Conservation (phyloP, 1,284 basidiomycete species). For the Tremellales sp. region DNA sequence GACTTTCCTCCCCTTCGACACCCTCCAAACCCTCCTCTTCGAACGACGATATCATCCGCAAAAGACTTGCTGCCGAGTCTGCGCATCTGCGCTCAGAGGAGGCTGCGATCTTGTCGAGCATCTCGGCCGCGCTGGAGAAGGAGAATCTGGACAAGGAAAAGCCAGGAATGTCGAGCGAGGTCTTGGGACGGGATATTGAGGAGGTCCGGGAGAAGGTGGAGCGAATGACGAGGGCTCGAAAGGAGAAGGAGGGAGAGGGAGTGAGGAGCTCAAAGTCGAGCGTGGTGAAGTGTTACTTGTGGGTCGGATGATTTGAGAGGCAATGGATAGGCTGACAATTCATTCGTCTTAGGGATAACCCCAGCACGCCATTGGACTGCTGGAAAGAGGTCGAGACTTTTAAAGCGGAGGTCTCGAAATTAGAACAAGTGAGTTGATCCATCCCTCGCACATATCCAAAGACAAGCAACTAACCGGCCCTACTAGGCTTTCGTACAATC, state of each 20-base stretch:
- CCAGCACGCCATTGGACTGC: conserved; percentile 47
- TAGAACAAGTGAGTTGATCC: conserved; percentile 43
- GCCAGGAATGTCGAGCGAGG: conserved; percentile 43
- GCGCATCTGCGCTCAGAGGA: conserved; percentile 44
- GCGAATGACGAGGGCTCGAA: conserved; percentile 37
- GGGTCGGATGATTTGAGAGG: conserved; percentile 18
- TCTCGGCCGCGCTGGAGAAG: conserved; percentile 47
- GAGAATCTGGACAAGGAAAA: conserved; percentile 49
- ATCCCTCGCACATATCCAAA: not conserved
- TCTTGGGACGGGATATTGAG: conserved; percentile 48
- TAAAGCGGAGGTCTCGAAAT: conserved; percentile 46
- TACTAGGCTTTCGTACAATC: conserved; percentile 42
- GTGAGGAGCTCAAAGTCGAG: conserved; percentile 35
- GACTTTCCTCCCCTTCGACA: conserved; percentile 32
- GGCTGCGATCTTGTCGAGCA: conserved; percentile 42
- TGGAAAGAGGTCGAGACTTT: conserved; percentile 49
- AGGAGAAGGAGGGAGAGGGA: conserved; percentile 32
- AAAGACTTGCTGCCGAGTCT: conserved; percentile 42
- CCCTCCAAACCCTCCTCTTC: conserved; percentile 11
- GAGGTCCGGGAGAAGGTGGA: conserved; percentile 49
- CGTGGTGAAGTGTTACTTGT: conserved; percentile 47
- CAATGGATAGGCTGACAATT: not conserved
- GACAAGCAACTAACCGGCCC: not conserved
- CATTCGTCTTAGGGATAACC: conserved; percentile 28
- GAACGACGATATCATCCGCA: conserved; percentile 43